These are phyloP conservation scores for Luvunga scandens DNA, from an alignment of 345 rosid genomes.

Conservation along the genomic window DNA sequence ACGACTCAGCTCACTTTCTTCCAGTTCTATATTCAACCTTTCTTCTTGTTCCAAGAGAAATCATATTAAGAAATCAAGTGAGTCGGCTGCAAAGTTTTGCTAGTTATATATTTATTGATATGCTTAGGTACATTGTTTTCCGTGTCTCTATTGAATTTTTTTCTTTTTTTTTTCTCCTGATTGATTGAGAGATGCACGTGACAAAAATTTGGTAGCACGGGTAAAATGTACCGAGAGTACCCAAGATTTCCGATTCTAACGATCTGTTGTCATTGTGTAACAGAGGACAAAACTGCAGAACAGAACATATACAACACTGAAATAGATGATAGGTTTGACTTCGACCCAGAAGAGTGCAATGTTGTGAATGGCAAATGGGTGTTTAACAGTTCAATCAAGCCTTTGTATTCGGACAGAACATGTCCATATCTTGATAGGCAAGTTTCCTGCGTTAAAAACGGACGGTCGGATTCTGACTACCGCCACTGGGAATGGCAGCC, in stretches of 20 bases:
- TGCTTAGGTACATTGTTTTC: too few relatives aligned
- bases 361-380: slow-evolving; percentile 81
- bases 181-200: not conserved
- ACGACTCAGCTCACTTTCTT: slow-evolving; percentile 42
- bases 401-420: slow-evolving; percentile 69
- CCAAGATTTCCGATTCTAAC: not conserved
- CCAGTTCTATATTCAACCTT: slow-evolving; percentile 38
- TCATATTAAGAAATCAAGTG: slow-evolving; percentile 48
- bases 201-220: not conserved
- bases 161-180: too few relatives aligned
- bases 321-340: slow-evolving; percentile 78
- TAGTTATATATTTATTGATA: not conserved
- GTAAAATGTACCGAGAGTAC: too few relatives aligned
- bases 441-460: slow-evolving; percentile 72
- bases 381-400: slow-evolving; percentile 54
- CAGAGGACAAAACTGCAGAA: slow-evolving; percentile 33
- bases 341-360: slow-evolving; percentile 81
- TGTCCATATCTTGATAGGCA: slow-evolving; percentile 85
- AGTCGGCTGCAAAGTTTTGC: slow-evolving; percentile 15
- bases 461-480: slow-evolving; percentile 61
- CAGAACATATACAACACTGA: slow-evolving; percentile 32
- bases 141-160: not conserved
- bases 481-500: slow-evolving; percentile 95
- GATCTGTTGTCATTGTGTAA: slow-evolving; percentile 11
- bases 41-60: slow-evolving; percentile 51